Base-by-base conservation (phyloP, 352 stramenopile genomes). In the Pythium grandisporangium region DNA sequence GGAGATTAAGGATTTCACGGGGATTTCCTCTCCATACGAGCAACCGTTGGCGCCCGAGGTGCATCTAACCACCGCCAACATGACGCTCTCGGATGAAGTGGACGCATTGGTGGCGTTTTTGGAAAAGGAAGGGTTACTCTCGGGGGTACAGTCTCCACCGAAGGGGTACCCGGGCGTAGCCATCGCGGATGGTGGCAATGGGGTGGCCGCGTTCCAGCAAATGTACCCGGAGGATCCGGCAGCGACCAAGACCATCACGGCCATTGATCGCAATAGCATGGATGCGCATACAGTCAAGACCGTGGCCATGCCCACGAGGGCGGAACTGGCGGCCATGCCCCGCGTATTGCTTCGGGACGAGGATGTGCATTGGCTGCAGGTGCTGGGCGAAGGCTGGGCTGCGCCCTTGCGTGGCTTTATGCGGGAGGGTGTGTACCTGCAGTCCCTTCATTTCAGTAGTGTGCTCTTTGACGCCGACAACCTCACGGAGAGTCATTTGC, bases 1-100 rank as follows among this genome's bases (percentile, higher is more conserved):
- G 33, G 93, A 99, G 64, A 85, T 99, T 49, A 98, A 98, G 71
- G 87, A 98, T 59, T 99, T 99, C 53, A 99, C 96, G 4, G 97
- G 96, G 51, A 97, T 99, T 48, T 96, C 97, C 55, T 96, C 96
- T 53, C 96, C 95, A 2, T 99, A 99, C 59, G 96, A 99, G 57
- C 80, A 82, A 44, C 96, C 96, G 2, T 32, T 97, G 19, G 47
- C 74, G 22, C 84, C 95, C 4, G 96, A 99, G 49, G 96, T 99
- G 45, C 84, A 91, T 40, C 65, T 99, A 2, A 92, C 91, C 42
- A 98, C 96, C 20, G 84, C 95, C 37, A 91, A 97, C 57, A 83
- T 98, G 55, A 95, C 80, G 30, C 87, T 99, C 33, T 73, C 98
- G 36, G 73, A 79, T 23, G 75, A 93, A 54, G 75, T 90, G 0